Evolutionary conservation across 2,329 filamentous ascomycete genomes (phyloP).

Genomic region (Ascochyta viciae-villosae): DNA sequence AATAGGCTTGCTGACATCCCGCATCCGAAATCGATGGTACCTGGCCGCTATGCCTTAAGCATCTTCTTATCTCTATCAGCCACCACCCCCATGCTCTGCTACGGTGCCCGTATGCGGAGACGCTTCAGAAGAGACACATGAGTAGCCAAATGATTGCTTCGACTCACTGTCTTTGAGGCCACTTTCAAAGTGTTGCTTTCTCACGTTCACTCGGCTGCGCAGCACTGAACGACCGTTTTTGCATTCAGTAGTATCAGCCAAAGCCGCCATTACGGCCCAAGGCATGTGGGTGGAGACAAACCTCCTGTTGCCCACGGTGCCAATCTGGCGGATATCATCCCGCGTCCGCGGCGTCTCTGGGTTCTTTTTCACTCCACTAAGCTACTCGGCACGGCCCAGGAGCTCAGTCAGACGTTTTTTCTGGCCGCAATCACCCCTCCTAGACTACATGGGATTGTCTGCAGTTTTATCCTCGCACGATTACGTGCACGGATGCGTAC

Average conservation of each 20-base stretch:
- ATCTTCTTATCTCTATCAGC: constrained; percentile 5
- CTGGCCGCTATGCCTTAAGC: background rate
- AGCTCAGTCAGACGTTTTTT: background rate
- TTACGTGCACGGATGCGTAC: constrained; percentile 7
- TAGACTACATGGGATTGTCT: background rate
- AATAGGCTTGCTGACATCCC: background rate
- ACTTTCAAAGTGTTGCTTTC: background rate
- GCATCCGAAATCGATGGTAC: background rate
- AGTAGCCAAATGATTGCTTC: background rate
- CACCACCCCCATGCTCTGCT: background rate
- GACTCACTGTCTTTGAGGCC: background rate
- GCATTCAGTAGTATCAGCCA: background rate
- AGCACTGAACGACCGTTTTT: background rate
- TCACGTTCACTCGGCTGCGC: background rate
- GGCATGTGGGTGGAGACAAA: background rate
- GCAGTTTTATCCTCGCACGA: constrained; percentile 8
- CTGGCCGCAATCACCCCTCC: background rate
- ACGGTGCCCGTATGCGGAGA: background rate
- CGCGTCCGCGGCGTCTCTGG: background rate
- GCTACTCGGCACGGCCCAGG: constrained; percentile 4
- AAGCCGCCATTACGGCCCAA: background rate
- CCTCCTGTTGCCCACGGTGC: constrained; percentile 1
- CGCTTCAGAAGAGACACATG: background rate
- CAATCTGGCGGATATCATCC: constrained; percentile 8
- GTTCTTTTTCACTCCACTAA: constrained; percentile 2